phyloP scores from a whole-genome alignment of 192 early-diverging fungal species.

The Backusella tarrabulga region DNA sequence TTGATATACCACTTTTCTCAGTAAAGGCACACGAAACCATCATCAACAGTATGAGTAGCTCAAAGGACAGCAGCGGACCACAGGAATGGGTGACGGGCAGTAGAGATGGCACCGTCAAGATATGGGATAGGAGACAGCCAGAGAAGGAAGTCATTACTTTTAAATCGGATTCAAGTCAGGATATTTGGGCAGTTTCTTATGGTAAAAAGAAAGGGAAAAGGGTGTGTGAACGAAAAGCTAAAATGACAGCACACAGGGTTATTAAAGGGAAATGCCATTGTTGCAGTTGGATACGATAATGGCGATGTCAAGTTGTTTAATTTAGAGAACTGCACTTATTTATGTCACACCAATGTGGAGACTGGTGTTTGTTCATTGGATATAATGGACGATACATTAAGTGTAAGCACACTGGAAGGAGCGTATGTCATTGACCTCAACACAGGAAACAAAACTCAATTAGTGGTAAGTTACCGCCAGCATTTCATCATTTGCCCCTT shows the following conservation, averaged over 20 bases:
- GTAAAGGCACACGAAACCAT: conserved; percentile 63
- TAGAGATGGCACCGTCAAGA: conserved; percentile 68
- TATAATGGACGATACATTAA: conserved; percentile 52
- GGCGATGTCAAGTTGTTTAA: conserved; percentile 74
- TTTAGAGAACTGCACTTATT: conserved; percentile 48
- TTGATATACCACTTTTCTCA: conserved; percentile 53
- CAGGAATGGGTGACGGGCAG: conserved; percentile 69
- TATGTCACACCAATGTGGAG: conserved; percentile 70
- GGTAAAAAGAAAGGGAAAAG: conserved; percentile 46
- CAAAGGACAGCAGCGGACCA: conserved; percentile 48
- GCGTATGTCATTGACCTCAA: conserved; percentile 55
- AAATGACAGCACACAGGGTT: neutral
- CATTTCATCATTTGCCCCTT: neutral
- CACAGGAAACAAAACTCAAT: conserved; percentile 44
- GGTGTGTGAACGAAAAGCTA: neutral
- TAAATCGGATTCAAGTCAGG: conserved; percentile 49
- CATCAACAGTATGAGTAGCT: conserved; percentile 68
- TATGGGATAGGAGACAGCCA: conserved; percentile 69
- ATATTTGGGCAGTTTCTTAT: conserved; percentile 71
- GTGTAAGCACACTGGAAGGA: conserved; percentile 53
- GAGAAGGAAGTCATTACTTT: conserved; percentile 61
- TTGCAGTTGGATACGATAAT: conserved; percentile 74
- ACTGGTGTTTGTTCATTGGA: conserved; percentile 62
- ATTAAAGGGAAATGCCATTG: neutral
- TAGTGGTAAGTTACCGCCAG: neutral